These are phyloP conservation scores for Incumbomyces lentus DNA, from an alignment of 2,329 filamentous ascomycete genomes.

Conservation along the genomic window DNA sequence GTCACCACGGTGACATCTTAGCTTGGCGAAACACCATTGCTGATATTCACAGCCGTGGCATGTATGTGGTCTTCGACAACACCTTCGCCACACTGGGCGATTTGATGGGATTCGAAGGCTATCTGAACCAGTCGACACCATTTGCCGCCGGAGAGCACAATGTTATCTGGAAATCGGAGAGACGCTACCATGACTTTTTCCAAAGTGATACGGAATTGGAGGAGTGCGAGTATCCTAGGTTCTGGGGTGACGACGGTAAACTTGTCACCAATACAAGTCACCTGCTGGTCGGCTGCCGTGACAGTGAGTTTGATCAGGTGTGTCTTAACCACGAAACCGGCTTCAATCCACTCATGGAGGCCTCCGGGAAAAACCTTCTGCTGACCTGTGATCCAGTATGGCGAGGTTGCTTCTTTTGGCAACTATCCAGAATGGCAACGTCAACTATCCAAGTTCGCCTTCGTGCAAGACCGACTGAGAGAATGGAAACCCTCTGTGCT, in stretches of 20 bases:
- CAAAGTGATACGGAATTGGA: conserved; percentile 35
- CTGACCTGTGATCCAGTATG: conserved; percentile 29
- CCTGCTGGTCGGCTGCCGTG: conserved; percentile 37
- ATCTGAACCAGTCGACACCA: conserved; percentile 38
- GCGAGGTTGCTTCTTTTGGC: conserved; percentile 45
- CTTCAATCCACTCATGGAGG: no score
- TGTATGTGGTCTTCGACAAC: conserved; percentile 48
- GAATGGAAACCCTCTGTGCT: conserved; percentile 43
- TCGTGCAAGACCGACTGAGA: conserved; percentile 47
- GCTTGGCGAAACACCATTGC: conserved; percentile 39
- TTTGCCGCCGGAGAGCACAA: conserved; percentile 40
- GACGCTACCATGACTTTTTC: conserved; percentile 42
- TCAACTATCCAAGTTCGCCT: conserved; percentile 47
- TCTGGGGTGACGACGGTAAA: conserved; percentile 41
- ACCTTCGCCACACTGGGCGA: conserved; percentile 48
- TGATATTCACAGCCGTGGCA: conserved; percentile 40
- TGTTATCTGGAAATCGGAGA: conserved; percentile 36
- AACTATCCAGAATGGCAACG: conserved; percentile 44
- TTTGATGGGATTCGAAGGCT: conserved; percentile 43
- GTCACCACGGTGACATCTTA: conserved; percentile 42
- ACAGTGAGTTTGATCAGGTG: conserved; percentile 43
- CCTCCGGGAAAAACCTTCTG: no score
- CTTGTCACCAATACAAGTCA: conserved; percentile 31
- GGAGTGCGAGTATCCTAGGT: conserved; percentile 41
- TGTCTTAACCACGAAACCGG: no score